These are phyloP conservation scores for Phytophthora hybrid DNA, from an alignment of 352 stramenopile species.

Conservation along the genomic window DNA sequence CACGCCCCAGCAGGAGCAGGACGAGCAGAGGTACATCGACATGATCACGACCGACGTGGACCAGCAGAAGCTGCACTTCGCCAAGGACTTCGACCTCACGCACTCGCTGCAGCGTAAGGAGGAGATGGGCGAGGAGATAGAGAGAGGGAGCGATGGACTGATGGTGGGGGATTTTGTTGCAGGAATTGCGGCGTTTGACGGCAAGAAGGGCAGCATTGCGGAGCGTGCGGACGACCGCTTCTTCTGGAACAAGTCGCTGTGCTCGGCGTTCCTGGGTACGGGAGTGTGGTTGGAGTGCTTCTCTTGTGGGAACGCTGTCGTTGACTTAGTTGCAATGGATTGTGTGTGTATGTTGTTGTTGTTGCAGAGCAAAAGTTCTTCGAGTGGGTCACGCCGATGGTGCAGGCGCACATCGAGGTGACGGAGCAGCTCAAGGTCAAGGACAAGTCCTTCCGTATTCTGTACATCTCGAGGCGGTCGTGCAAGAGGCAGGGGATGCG, in stretches of 20 bases:
- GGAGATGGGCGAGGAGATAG: no score
- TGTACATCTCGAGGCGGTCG: slow-evolving; percentile 80
- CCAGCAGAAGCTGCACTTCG: slow-evolving; percentile 78
- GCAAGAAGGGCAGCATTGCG: slow-evolving; percentile 58
- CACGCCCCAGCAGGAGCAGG: slow-evolving; percentile 59
- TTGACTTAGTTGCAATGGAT: background rate
- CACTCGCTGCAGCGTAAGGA: slow-evolving; percentile 78
- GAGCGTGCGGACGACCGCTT: slow-evolving; percentile 91
- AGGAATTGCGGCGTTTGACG: slow-evolving; percentile 67
- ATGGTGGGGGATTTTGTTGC: no score
- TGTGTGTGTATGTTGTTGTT: background rate
- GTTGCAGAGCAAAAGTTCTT: slow-evolving; percentile 76
- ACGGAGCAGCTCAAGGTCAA: slow-evolving; percentile 58
- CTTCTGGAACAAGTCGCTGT: slow-evolving; percentile 93
- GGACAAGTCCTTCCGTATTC: slow-evolving; percentile 64
- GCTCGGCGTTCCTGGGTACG: slow-evolving; percentile 63
- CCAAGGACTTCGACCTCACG: slow-evolving; percentile 79
- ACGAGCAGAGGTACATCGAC: slow-evolving; percentile 66
- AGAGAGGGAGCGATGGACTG: no score
- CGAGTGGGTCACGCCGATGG: slow-evolving; percentile 83
- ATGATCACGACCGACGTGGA: slow-evolving; percentile 70
- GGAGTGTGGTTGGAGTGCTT: background rate
- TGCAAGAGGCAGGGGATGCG: slow-evolving; percentile 88
- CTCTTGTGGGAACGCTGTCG: background rate
- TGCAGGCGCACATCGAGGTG: slow-evolving; percentile 71